These are phyloP conservation scores for Fereydounia khargensis DNA, from an alignment of 1,284 basidiomycete species.

Conservation along the genomic window DNA sequence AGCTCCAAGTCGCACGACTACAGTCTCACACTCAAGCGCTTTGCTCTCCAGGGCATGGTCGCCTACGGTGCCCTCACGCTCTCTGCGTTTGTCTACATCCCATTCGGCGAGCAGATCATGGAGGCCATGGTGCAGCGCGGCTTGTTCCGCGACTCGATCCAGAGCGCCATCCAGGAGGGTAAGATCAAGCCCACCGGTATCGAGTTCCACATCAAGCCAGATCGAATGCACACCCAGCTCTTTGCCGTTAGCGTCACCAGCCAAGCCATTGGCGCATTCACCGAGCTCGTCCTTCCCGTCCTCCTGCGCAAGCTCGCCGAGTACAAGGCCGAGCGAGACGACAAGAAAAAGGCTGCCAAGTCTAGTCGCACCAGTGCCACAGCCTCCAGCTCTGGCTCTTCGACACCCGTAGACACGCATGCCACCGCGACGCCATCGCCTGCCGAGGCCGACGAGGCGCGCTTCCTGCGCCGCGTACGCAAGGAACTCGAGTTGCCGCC, in stretches of 20 bases:
- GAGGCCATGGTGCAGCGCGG: conserved; percentile 43
- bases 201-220: conserved; percentile 61
- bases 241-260: conserved; percentile 93
- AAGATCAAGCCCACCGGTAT: conserved; percentile 22
- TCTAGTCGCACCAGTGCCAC: neutral
- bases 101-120: conserved; percentile 54
- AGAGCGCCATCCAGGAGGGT: conserved; percentile 36
- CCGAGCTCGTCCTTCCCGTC: conserved; percentile 76
- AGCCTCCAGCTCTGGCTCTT: conserved; percentile 3
- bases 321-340: conserved; percentile 17
- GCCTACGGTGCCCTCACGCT: conserved; percentile 66
- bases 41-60: conserved; percentile 81
- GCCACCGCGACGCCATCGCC: neutral
- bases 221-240: conserved; percentile 81
- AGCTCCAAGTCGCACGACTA: conserved; percentile 74
- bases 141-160: conserved; percentile 38
- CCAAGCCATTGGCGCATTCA: conserved; percentile 77
- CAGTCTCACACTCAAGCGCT: conserved; percentile 86
- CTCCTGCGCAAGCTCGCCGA: conserved; percentile 58
- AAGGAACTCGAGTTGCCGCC: conserved; percentile 76
- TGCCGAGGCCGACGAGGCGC: conserved; percentile 60
- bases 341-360: conserved; percentile 7
- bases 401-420: conserved; percentile 11
- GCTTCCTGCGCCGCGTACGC: conserved; percentile 74
- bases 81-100: conserved; percentile 55